Evolutionary conservation across 2,329 filamentous ascomycete genomes (phyloP), one percentile per base, ranked within the genome.

Genomic region (Alternaria brassicae): DNA sequence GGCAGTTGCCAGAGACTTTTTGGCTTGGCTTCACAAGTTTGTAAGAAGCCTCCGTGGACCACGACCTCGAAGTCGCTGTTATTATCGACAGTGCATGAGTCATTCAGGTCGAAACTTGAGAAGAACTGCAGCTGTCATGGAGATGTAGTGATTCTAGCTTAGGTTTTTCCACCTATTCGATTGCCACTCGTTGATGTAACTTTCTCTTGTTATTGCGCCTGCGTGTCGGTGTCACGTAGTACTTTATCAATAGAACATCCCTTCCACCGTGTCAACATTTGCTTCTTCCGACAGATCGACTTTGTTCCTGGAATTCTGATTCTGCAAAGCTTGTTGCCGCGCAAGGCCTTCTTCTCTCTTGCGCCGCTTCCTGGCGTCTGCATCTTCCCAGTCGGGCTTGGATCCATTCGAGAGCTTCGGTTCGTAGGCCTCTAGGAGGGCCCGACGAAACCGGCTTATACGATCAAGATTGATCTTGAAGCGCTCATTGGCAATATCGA

Each of bases 401-500:
- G 50, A 58, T 15, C 48, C 21, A 15, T 21, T 32, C 8, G 37
- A 36, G 12, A 48, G 50, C 3, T 30, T 36, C 41, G 60, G 32
- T n/a, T 58, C 40, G 28, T 63, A 62, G 6, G 39, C 47, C 64
- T 44, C 77, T 75, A 75, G 66, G 40, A 91, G 77, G 6, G 85
- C 83, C 2, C 71, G 65, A 42, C 83, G 81, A 66, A 94, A 92
- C 40, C 89, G 82, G 47, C 82, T 82, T 61, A 90, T 92, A 44
- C 91, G 83, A 68, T 86, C 87, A 19, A 79, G 77, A 67, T 94
- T 95, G 73, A 89, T 87, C 8, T 72, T 78, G 70, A 95, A 94
- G 49, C 91, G 83, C 74, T 92, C 86, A 71, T 95, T 93, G 7
- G 89, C 88, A 56, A 96, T 85, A 3, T 80, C 77, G 12, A 93